These are phyloP conservation scores for Buddleja alternifolia DNA, from an alignment of 257 asterid genomes.

Conservation along the genomic window DNA sequence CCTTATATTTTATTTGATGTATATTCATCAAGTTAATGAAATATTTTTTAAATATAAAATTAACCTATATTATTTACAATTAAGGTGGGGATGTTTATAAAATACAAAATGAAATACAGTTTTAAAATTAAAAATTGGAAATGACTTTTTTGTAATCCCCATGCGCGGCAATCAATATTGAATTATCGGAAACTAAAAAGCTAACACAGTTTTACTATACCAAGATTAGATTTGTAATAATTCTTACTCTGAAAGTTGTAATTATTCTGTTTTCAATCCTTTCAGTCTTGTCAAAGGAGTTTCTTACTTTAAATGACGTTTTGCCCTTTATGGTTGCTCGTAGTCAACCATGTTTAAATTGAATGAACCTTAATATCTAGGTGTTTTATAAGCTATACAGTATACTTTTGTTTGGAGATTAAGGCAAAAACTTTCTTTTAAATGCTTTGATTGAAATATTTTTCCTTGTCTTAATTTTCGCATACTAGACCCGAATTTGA, in stretches of 20 bases:
- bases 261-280: constrained; percentile 31
- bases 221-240: constrained; percentile 29
- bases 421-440: no score
- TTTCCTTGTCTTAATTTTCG: no score
- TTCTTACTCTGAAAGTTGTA: constrained; percentile 40
- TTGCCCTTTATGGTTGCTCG: background rate
- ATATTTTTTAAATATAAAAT: no score
- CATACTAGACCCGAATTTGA: no score
- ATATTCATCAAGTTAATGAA: no score
- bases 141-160: constrained; percentile 43
- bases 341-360: background rate
- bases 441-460: no score
- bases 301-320: background rate
- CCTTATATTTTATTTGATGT: no score
- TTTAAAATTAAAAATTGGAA: no score
- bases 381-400: background rate
- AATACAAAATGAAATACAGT: no score
- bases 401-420: no score
- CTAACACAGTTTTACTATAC: constrained; percentile 12
- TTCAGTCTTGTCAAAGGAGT: constrained; percentile 23
- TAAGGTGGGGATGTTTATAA: no score
- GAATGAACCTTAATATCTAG: background rate
- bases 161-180: constrained; percentile 41
- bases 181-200: constrained; percentile 40
- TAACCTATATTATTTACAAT: no score